phyloP scores from a whole-genome alignment of 2,329 filamentous ascomycete genomes.

The Penicillium sp. region DNA sequence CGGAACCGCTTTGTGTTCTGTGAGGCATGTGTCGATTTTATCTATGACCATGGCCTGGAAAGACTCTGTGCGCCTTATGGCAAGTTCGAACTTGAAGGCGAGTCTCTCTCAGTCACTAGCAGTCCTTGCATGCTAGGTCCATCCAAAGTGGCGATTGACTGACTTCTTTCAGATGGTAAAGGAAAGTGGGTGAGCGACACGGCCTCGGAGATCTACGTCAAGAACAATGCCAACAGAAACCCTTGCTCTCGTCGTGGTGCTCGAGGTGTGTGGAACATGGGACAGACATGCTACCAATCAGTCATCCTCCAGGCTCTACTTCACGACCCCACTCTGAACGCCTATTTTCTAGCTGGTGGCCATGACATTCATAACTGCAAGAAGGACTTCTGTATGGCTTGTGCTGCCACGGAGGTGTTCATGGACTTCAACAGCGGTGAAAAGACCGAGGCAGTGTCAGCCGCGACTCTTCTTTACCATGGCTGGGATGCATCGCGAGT shows the following conservation, averaged over 20 bases:
- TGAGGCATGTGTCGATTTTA: conserved; percentile 41
- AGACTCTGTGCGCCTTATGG: conserved; percentile 28
- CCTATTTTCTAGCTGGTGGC: conserved; percentile 88
- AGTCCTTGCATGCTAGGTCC: too few relatives aligned
- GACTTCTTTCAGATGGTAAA: conserved; percentile 27
- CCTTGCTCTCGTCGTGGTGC: conserved; percentile 85
- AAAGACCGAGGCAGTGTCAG: conserved; percentile 81
- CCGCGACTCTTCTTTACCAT: conserved; percentile 70
- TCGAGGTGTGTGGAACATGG: conserved; percentile 92
- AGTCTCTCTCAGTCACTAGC: background rate
- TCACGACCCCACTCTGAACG: conserved; percentile 86
- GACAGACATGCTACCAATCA: conserved; percentile 98
- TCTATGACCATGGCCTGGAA: conserved; percentile 44
- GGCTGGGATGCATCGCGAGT: conserved; percentile 56
- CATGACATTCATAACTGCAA: conserved; percentile 74
- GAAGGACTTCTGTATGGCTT: conserved; percentile 54
- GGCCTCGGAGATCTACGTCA: conserved; percentile 74
- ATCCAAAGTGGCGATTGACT: conserved; percentile 3
- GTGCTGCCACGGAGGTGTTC: conserved; percentile 61
- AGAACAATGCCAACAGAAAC: conserved; percentile 71
- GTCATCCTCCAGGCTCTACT: conserved; percentile 91
- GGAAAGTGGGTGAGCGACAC: conserved; percentile 38
- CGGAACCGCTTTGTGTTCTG: conserved; percentile 42
- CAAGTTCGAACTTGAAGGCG: conserved; percentile 17
- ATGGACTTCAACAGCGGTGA: conserved; percentile 60